A percentile compares a stretch with the other conserved stretches of the same genome.
These are phyloP conservation scores for Plasmodium fragile DNA, from an alignment of 169 alveolate genomes.

Conservation along the genomic window DNA sequence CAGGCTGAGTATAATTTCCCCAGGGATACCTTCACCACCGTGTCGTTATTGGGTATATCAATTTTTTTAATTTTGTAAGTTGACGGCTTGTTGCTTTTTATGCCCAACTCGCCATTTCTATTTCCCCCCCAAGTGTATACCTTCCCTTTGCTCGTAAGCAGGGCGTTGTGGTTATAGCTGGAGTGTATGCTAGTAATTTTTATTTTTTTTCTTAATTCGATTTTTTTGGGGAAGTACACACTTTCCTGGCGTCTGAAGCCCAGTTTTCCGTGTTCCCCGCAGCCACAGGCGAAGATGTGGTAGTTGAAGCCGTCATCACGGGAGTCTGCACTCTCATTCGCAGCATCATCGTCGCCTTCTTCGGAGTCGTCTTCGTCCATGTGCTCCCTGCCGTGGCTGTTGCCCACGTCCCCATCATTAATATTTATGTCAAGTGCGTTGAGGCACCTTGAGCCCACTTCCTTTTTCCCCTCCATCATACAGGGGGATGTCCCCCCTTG, in stretches of 20 bases:
- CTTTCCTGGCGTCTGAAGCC: constrained; percentile 49
- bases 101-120: constrained; percentile 42
- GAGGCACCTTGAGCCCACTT: constrained; percentile 9
- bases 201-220: constrained; percentile 29
- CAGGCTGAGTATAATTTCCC: constrained; percentile 72
- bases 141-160: constrained; percentile 45
- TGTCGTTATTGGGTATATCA: constrained; percentile 17
- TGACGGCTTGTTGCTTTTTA: constrained; percentile 23
- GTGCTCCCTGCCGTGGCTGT: background rate
- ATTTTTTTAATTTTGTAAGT: constrained; percentile 27
- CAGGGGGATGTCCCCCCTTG: background rate
- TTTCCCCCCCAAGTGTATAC: constrained; percentile 66
- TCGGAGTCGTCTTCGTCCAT: background rate
- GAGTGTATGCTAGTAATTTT: constrained; percentile 41
- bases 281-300: constrained; percentile 37
- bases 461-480: background rate
- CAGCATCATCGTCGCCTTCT: background rate
- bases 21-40: constrained; percentile 33
- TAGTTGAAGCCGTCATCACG: background rate
- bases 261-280: constrained; percentile 45
- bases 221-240: constrained; percentile 53
- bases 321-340: background rate
- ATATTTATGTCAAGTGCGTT: constrained; percentile 21
- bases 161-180: constrained; percentile 36
- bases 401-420: constrained; percentile 22